Conservation (phyloP, 176 grass and related monocot species). For the Poa pratensis region DNA sequence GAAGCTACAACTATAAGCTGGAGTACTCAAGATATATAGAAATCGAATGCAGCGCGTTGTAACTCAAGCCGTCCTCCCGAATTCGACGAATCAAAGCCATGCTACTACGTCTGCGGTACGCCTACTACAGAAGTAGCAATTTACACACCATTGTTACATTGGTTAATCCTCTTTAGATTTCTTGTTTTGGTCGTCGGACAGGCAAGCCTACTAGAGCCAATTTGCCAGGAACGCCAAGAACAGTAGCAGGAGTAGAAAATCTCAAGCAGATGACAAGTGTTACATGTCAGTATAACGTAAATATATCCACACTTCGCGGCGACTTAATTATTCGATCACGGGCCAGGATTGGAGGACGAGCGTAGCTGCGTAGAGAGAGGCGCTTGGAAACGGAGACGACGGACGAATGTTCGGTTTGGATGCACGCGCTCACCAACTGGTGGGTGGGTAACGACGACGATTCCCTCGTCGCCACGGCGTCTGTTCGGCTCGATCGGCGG, state of each 20-base stretch:
- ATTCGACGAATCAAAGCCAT: not conserved
- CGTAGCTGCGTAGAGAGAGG: too few relatives aligned
- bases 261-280: not conserved
- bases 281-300: not conserved
- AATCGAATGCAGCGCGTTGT: not conserved
- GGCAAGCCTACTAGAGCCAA: not conserved
- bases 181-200: not conserved
- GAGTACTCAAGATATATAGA: not conserved
- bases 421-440: not conserved
- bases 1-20: not conserved
- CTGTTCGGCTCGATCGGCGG: not conserved
- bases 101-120: not conserved
- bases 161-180: not conserved
- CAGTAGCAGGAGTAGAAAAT: not conserved
- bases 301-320: constrained; percentile 7
- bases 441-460: not conserved
- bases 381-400: not conserved
- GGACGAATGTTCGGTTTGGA: not conserved
- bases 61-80: not conserved
- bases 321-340: not conserved
- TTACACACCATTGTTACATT: too few relatives aligned
- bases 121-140: too few relatives aligned
- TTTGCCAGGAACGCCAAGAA: not conserved
- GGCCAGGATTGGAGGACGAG: not conserved
- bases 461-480: constrained; percentile 6